Evolutionary conservation across 2,329 filamentous ascomycete genomes (phyloP).

Genomic region (Verticillium tricorpus): DNA sequence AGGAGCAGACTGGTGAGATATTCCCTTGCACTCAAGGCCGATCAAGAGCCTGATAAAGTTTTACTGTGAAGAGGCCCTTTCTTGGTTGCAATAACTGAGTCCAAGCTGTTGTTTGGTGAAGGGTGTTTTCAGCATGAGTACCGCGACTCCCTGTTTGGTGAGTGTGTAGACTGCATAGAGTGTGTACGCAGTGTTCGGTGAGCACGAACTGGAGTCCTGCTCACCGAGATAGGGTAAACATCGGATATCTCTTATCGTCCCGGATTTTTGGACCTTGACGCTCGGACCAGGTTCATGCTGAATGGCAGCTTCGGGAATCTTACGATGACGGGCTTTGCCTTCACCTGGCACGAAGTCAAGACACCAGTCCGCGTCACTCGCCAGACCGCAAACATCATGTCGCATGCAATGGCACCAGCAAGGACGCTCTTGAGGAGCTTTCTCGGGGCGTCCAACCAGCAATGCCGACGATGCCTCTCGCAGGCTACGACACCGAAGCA

Average conservation of each 20-base stretch:
- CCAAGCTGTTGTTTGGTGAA: no score
- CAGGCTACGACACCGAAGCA: conserved; percentile 27
- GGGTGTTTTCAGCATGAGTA: no score
- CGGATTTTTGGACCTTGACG: neutral
- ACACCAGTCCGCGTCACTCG: neutral
- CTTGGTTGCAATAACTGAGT: no score
- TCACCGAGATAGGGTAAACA: neutral
- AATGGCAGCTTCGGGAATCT: conserved; percentile 4
- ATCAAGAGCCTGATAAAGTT: no score
- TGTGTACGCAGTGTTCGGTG: neutral
- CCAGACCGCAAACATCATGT: conserved; percentile 25
- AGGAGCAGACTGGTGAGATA: no score
- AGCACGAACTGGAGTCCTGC: neutral
- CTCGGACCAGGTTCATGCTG: neutral
- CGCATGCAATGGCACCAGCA: conserved; percentile 29
- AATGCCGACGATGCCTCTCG: conserved; percentile 40
- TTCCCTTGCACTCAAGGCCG: no score
- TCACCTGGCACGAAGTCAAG: neutral
- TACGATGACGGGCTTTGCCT: conserved; percentile 1
- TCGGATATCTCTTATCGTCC: conserved; percentile 6
- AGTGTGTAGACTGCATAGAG: neutral
- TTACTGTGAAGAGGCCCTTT: no score
- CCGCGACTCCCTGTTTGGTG: neutral
- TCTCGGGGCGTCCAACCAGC: conserved; percentile 23
- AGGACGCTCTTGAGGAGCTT: conserved; percentile 29